These are phyloP conservation scores for Colletotrichum coccodes DNA, from an alignment of 2,329 filamentous ascomycete genomes.

Conservation along the genomic window DNA sequence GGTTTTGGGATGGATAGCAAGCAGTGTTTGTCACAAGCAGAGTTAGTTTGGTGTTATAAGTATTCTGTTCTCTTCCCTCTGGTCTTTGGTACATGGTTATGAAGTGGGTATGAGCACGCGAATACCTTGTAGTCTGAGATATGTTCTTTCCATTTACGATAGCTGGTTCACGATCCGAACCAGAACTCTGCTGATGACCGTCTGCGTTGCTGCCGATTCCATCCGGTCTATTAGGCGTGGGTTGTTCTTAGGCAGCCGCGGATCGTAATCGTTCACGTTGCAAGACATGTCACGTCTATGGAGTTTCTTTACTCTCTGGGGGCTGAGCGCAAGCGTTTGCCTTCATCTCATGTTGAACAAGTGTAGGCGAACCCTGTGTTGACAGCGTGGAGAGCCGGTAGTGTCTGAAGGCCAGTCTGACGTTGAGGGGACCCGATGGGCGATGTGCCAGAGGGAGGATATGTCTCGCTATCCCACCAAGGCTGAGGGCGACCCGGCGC, in stretches of 20 bases:
- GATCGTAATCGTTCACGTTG: not conserved
- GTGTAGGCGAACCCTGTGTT: not conserved
- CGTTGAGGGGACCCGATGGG: not conserved
- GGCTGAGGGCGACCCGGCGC: not conserved
- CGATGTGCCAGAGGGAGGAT: not conserved
- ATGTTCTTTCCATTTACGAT: not conserved
- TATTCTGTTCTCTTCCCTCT: conserved; percentile 4
- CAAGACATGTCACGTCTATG: not conserved
- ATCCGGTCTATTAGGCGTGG: not conserved
- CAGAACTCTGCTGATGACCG: not conserved
- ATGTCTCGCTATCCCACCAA: conserved; percentile 1
- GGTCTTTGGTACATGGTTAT: not conserved
- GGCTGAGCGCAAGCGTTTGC: not conserved
- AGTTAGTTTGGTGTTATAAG: conserved; percentile 25
- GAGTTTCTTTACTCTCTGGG: not conserved
- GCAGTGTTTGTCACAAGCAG: conserved; percentile 32
- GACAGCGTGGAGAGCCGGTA: not conserved
- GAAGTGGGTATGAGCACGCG: not conserved
- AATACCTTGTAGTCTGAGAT: not conserved
- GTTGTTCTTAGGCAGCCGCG: not conserved
- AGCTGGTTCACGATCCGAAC: not conserved
- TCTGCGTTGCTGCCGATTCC: not conserved
- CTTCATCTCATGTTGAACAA: not conserved
- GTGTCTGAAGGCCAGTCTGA: not conserved
- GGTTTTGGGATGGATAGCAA: conserved; percentile 32